Base-by-base conservation (phyloP, 2,329 filamentous ascomycete species). In the Pezicula radicicola region DNA sequence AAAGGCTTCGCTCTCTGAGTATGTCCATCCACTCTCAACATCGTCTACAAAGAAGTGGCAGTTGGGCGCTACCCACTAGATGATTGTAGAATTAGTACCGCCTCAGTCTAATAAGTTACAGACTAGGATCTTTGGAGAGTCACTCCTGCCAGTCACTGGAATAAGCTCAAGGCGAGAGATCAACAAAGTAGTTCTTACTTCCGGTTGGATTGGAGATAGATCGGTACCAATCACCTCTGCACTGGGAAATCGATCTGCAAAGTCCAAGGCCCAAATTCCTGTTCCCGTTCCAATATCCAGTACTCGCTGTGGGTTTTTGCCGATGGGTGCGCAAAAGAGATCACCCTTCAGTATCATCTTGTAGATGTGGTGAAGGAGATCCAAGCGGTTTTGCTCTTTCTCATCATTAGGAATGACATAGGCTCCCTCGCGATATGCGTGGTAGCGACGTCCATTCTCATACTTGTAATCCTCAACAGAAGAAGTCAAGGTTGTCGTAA, bases 391-490 rank as follows among this genome's bases (percentile, higher is more conserved):
- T 27, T 54, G 49, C 19, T 54, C 52, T 30, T 41, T 37, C 16
- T 50, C 52, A 28, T 54, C 52, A 39, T 54, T 54, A 19, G 52
- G 52, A 19, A 52, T 16, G 13, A 44, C 35, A 28, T 53, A 53
- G 13, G 72, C 60, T 2, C 73, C 75, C 21, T 72, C 68, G 25
- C 71, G 68, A 54, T 4, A 71, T 0, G 62, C 9, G 70, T 77
- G 75, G 47, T 77, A 77, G 1, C 74, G 66, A 1, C 75, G 67
- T 3, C 75, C 74, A 40, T 76, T 74, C 50, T 75, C 74, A 58
- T 71, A 75, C 36, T 68, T 63, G 57, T 75, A 76, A 45, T 74
- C 56, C 50, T 62, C 67, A 47, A 75, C 70, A 49, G 72, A 73
- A n/a, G 73, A 75, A 2, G 68, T 66, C 42, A 74, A 56, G 25